phyloP scores from a whole-genome alignment of 192 early-diverging fungal species.

The Rhizophagus clarus region DNA sequence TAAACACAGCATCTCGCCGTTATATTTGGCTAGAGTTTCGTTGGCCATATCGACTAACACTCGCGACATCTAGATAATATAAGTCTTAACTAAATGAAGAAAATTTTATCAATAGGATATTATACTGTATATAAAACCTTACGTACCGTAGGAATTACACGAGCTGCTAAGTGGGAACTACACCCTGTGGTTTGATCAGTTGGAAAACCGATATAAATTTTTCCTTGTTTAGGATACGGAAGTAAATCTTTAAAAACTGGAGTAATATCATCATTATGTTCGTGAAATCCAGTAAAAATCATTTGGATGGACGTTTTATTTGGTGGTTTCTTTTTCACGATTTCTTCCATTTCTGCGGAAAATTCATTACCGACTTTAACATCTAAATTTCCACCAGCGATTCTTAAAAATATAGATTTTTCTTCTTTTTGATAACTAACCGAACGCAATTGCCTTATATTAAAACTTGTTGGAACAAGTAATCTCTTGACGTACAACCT shows the following conservation, averaged over 20 bases:
- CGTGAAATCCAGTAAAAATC: slow-evolving; percentile 72
- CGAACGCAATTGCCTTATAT: background rate
- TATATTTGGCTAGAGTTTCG: slow-evolving; percentile 75
- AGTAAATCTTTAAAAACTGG: slow-evolving; percentile 75
- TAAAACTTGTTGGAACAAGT: slow-evolving; percentile 31
- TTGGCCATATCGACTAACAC: slow-evolving; percentile 91
- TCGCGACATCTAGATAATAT: slow-evolving; percentile 51
- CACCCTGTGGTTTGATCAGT: slow-evolving; percentile 94
- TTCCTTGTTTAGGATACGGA: slow-evolving; percentile 74
- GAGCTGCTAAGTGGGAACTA: slow-evolving; percentile 71
- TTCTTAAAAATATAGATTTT: slow-evolving; percentile 70
- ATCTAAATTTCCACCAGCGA: slow-evolving; percentile 61
- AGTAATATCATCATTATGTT: slow-evolving; percentile 51
- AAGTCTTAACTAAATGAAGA: too few species aligned
- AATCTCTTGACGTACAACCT: slow-evolving; percentile 54
- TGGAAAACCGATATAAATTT: slow-evolving; percentile 87
- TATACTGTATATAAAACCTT: too few species aligned
- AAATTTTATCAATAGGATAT: too few species aligned
- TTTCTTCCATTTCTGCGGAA: slow-evolving; percentile 79
- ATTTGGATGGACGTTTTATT: slow-evolving; percentile 66
- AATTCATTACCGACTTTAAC: slow-evolving; percentile 58
- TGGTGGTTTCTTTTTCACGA: slow-evolving; percentile 87
- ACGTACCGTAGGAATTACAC: slow-evolving; percentile 81
- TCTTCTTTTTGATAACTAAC: slow-evolving; percentile 21
- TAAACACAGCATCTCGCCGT: slow-evolving; percentile 74